Base-by-base conservation (phyloP, 441 rosid species). In the Croton laevigatus region DNA sequence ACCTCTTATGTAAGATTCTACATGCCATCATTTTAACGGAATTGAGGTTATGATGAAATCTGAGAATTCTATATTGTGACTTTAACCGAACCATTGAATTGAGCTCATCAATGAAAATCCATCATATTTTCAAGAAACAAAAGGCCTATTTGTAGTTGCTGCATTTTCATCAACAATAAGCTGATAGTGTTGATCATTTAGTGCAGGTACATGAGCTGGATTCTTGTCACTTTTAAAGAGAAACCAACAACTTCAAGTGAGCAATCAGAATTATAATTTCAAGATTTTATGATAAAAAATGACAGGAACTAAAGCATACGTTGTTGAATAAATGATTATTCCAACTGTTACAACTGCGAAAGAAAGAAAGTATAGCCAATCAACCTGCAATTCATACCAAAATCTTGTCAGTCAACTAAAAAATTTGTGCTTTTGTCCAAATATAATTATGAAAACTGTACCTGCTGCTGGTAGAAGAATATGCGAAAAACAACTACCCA, bases 401-500 rank as follows among this genome's bases (percentile, higher is more conserved):
- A 64, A 63, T 34, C 40, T 19, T 6, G 4, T 66, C 59, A 69
- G 20, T 11, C 42, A 38, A 38, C 42, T 38, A 0, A n/a, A n/a
- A n/a, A n/a, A n/a, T 38, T 38, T 4, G 42, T 6, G 42, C 8
- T 38, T 37, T 37, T 38, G 7, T 8, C 40, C 40, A 37, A 37
- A n/a, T n/a, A n/a, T n/a, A n/a, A n/a, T n/a, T n/a, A n/a, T n/a
- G n/a, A n/a, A n/a, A n/a, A n/a, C n/a, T n/a, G 20, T 74, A 86
- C 89, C 91, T 82, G 13, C 59, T 89, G 88, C 12, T 54, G 86
- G 72, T 85, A 89, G 82, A 87, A 69, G 69, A 70, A 78, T 66
- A 85, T 76, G 68, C 87, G 83, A 66, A 87, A 0, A 2, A 81
- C 66, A 13, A 89, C 91, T 2, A 85, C 94, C 94, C 94, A 89